Evolutionary conservation across 192 early-diverging fungal genomes (phyloP), one percentile per base, ranked within the genome.

Genomic region (Lobosporangium transversale): DNA sequence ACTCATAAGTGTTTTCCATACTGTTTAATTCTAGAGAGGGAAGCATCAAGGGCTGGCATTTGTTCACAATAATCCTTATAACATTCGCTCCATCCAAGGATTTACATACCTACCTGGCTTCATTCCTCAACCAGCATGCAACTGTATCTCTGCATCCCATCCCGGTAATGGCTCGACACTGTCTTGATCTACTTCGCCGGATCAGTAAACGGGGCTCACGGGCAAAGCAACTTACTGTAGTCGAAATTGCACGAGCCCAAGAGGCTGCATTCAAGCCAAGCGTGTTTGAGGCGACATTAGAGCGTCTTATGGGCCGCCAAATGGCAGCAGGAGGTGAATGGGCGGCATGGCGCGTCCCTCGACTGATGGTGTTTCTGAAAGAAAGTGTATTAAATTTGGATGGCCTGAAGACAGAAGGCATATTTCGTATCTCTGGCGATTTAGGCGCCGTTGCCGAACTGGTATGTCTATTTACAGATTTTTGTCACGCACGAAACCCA

Each of bases 371-470:
- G 30, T 94, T 93, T 62, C 81, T 99, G 54, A 85, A 89, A 4
- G 85, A 89, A 14, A 81, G 88, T 8, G 91, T 99, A 26, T 60
- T 90, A 21, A 74, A 87, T 1, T 86, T 97, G 26, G 88, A 92
- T 35, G 97, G 97, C 15, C 85, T 84, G 30, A 56, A 79, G 49
- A 89, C 94, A 14, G 96, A 99, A 78, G 97, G 97, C 31, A 96
- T 99, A 53, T 99, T 99, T 79, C 89, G 97, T 57, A 94, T 99
- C 15, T 94, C 97, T 21, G 97, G 94, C 23, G 94, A 97, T 78
- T 89, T 88, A 29, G 96, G 97, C 51, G 82, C 85, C 23, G 94
- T 99, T 11, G 88, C 93, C 21, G 92, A 87, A 56, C 66, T 87
- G 68, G 75, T 69, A 86, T 85, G 58, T 36, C 50, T 52, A 2